Base-by-base conservation (phyloP, 176 grass and related monocot genomes). In the Luzula sylvatica region DNA sequence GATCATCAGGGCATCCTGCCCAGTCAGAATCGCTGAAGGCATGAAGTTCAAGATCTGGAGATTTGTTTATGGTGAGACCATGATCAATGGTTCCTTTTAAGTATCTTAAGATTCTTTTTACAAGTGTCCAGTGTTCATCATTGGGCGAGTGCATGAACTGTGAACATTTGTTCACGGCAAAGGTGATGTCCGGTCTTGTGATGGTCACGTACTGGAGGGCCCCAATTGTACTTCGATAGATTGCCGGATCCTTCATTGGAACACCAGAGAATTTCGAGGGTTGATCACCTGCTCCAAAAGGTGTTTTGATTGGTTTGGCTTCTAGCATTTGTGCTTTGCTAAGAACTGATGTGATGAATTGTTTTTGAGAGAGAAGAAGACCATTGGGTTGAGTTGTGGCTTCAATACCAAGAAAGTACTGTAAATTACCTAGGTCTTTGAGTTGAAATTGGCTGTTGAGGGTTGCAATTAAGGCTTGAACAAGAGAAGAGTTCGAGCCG, bases 1-100 rank as follows among this genome's bases (percentile, higher is more conserved):
- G 11, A 19, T n/a, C 50, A 24, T 67, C 24, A 15, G 16, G 24
- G 39, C 63, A 67, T 23, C 63, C 63, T 0, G 15, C 63, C 63
- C 26, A 52, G 15, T 53, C 26, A 24, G 25, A 42, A 66, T 66
- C 62, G 22, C 15, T 19, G 38, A 17, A 66, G 11, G 62, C 1
- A 40, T 14, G 1, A 20, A 67, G 21, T 11, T 0, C 26, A 35
- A 30, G 7, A 53, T 22, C 3, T 23, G 44, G 38, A 16, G 23
- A 2, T 12, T 9, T 5, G 38, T 6, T 9, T 0, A 58, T 17
- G 9, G 28, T 28, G 2, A 66, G 29, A 20, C 63, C 63, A 30
- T 3, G 7, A 35, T 6, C 7, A 26, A 50, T 15, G 4, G 63
- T 39, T 6, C 63, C 63, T 21, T 16, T 6, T 3, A 53, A 13